Evolutionary conservation across 768 basidiomycete genomes (phyloP).

Genomic region (Phanerodontia chrysosporium): DNA sequence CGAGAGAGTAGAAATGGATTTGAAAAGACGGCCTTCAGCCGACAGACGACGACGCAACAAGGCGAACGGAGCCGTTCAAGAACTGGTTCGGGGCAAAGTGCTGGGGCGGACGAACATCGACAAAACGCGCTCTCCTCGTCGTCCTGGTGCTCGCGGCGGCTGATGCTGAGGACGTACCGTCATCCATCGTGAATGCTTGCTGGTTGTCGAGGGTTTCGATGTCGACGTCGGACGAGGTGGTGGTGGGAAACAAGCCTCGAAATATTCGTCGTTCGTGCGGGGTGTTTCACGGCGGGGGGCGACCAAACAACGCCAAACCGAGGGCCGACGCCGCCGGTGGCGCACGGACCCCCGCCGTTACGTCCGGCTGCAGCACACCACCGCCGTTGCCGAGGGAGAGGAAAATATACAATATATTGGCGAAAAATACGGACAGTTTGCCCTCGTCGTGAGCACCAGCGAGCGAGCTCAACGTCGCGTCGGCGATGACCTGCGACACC

Average conservation of each 20-base stretch:
- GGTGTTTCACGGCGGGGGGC: not conserved
- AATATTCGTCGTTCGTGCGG: not conserved
- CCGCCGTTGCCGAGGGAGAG: not conserved
- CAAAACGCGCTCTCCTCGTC: conserved; percentile 25
- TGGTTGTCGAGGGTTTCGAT: conserved; percentile 13
- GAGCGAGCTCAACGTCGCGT: not conserved
- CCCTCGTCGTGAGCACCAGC: not conserved
- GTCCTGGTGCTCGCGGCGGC: conserved; percentile 56
- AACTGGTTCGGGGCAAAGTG: conserved; percentile 21
- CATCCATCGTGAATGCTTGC: conserved; percentile 42
- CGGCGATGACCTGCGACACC: not conserved
- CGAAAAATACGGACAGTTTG: not conserved
- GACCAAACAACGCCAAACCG: conserved; percentile 11
- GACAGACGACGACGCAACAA: conserved; percentile 17
- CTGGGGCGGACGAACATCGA: conserved; percentile 12
- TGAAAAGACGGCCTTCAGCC: conserved; percentile 26
- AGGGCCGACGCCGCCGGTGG: conserved; percentile 2
- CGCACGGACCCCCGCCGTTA: not conserved
- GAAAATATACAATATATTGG: not conserved
- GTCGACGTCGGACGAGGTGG: conserved; percentile 15
- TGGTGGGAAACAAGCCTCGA: conserved; percentile 20
- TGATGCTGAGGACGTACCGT: conserved; percentile 85
- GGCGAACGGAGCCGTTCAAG: conserved; percentile 7
- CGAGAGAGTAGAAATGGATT: not conserved
- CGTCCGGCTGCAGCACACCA: not conserved